Evolutionary conservation across 1,139 yeast genomes (phyloP).

Genomic region (Suhomyces atakaporum): DNA sequence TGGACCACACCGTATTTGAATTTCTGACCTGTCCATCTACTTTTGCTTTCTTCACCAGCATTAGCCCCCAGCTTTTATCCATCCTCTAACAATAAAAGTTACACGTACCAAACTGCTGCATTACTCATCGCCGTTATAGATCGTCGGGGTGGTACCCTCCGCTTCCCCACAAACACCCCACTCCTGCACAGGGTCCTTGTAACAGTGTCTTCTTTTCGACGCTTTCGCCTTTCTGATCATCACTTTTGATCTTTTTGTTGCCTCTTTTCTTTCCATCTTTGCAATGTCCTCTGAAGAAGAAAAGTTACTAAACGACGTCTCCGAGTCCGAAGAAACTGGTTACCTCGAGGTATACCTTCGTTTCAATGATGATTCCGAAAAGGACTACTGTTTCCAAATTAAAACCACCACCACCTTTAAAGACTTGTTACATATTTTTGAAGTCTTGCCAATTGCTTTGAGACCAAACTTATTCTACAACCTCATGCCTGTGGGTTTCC

Average conservation of each 20-base stretch:
- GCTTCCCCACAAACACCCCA: slow-evolving; percentile 2
- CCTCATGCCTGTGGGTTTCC: slow-evolving; percentile 63
- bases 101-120: too few relatives aligned
- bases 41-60: too few relatives aligned
- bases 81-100: too few relatives aligned
- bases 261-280: background rate
- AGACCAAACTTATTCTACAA: slow-evolving; percentile 79
- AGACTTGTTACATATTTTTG: slow-evolving; percentile 62
- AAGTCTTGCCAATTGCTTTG: slow-evolving; percentile 67
- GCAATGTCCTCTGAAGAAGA: slow-evolving; percentile 9
- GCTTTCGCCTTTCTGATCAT: slow-evolving; percentile 1
- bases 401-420: slow-evolving; percentile 57
- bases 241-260: slow-evolving; percentile 1
- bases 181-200: slow-evolving; percentile 6
- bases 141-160: background rate
- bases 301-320: slow-evolving; percentile 64
- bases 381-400: slow-evolving; percentile 87
- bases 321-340: slow-evolving; percentile 43
- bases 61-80: background rate
- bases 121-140: background rate
- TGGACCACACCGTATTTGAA: too few relatives aligned
- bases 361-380: slow-evolving; percentile 79
- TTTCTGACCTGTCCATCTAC: too few relatives aligned
- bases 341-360: slow-evolving; percentile 73
- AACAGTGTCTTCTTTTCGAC: background rate